Base-by-base conservation (phyloP, 768 basidiomycete genomes). In the Chalciporus sphaerocephalus region DNA sequence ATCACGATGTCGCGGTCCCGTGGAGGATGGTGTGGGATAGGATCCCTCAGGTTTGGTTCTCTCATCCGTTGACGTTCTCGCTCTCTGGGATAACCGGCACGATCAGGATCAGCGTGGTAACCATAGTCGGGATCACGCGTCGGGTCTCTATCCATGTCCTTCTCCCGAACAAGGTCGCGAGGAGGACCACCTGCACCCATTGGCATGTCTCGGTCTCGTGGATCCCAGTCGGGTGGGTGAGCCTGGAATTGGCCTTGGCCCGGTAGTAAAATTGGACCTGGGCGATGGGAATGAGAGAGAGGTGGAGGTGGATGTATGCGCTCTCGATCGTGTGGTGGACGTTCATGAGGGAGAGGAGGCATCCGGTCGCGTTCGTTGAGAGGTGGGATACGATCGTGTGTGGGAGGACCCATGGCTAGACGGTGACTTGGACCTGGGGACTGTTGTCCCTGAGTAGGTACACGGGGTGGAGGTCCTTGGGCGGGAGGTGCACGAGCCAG, bases 221-320 rank as follows among this genome's bases (percentile, higher is more conserved):
- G 34, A 16, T 62, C 61, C 62, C 61, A 64, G 8, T 63, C 61
- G 4, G 61, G 53, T 21, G 62, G 57, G 28, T 58, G 56, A 0
- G 56, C 24, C 34, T 62, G 65, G 44, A 65, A 67, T 32, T 65
- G 60, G 32, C 65, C 56, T 35, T 67, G 64, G 4, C 65, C 63
- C 0, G 65, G 63, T 12, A 64, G 55, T 5, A 52, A 33, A 12
- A 53, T 36, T 11, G 49, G 57, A 16, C 25, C 44, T 42, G 44
- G 53, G 39, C 52, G 51, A 34, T 56, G 61, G 24, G 53, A 20
- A 38, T 59, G 61, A 1, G 55, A 38, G 15, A 53, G 52, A 12
- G 53, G 45, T 16, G 53, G 56, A 2, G 58, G 57, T 17, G 58
- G 54, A 40, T 66, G 68, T 18, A 62, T 60, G 52, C 60, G 60